Base-by-base conservation (phyloP, 2,329 filamentous ascomycete genomes). In the Hypoxylon rubiginosum region DNA sequence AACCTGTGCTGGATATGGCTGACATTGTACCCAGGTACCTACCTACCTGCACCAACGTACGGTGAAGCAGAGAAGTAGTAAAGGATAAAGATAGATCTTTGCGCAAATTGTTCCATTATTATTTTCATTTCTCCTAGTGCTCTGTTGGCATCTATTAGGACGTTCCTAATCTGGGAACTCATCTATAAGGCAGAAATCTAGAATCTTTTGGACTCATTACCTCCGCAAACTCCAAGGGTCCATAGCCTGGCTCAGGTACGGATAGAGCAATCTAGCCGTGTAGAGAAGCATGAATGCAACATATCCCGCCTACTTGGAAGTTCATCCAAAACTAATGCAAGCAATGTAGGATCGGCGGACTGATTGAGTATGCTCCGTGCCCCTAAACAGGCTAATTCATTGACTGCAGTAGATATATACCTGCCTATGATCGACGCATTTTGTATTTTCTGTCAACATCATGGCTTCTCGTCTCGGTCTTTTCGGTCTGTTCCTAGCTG, bases 301-400 rank as follows among this genome's bases (percentile, higher is more conserved):
- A 57, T 60, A 8, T 34, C 53, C 49, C 34, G 15, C 49, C n/a
- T 55, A 11, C 15, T 32, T 57, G 34, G 39, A 58, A 46, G 46
- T 57, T 58, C 49, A 60, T 59, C 54, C 34, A 59, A 10, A 32
- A 19, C 48, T 45, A 43, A 61, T 54, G 28, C 48, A 51, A 26
- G 52, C 41, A 36, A 55, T 10, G 52, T 52, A 55, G 19, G 13
- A 55, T 64, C 21, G 19, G 13, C 15, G 49, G 45, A 30, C 43
- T 4, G 48, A 48, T 36, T 4, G 36, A 28, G 48, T 7, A n/a
- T 21, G 28, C 24, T 39, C 53, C 56, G 19, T 53, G 11, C 24
- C 39, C 43, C 17, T 5, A 62, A 62, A 68, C 56, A 68, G 66
- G 50, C 66, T 68, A 53, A 68, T 68, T 26, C 4, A 15, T 45